Conservation (phyloP, 352 stramenopile species). For the Phytophthora pistaciae region DNA sequence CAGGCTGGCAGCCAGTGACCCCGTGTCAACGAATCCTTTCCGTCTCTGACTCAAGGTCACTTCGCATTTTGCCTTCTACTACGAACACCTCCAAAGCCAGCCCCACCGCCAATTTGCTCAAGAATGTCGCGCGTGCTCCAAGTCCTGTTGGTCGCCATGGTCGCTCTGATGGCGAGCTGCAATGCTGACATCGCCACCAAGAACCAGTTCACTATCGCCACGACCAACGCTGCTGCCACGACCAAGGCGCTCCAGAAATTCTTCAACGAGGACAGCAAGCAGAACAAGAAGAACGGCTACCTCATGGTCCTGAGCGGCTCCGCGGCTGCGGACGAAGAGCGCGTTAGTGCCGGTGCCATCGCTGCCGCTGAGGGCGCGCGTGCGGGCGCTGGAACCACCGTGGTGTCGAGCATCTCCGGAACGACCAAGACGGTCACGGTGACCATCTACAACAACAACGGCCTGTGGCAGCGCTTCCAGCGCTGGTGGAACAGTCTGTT, state of each 20-base stretch:
- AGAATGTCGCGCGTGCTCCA: conserved; percentile 21
- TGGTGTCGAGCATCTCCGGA: conserved; percentile 5
- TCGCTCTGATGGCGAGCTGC: conserved; percentile 12
- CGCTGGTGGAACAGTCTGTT: conserved; percentile 31
- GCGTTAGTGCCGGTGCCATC: conserved; percentile 8
- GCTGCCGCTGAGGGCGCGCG: conserved; percentile 16
- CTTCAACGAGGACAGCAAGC: conserved; percentile 14
- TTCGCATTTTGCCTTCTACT: conserved; percentile 17
- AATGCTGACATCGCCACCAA: conserved; percentile 4
- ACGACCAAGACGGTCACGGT: conserved; percentile 16
- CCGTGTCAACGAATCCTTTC: conserved; percentile 1
- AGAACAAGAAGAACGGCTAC: conserved; percentile 18
- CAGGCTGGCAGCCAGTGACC: neutral
- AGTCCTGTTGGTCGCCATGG: conserved; percentile 9
- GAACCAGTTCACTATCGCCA: conserved; percentile 22
- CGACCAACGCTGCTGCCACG: conserved; percentile 14
- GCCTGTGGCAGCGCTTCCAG: conserved; percentile 30
- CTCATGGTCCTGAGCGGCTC: conserved; percentile 19
- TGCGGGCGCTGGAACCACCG: conserved; percentile 11
- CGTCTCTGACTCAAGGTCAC: conserved; percentile 11
- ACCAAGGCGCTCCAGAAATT: conserved; percentile 22
- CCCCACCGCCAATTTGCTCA: neutral
- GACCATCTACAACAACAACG: conserved; percentile 35
- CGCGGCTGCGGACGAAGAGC: conserved; percentile 16
- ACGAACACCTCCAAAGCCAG: neutral